Conservation (phyloP, 2,329 filamentous ascomycete genomes). For the Aspergillus sp. region DNA sequence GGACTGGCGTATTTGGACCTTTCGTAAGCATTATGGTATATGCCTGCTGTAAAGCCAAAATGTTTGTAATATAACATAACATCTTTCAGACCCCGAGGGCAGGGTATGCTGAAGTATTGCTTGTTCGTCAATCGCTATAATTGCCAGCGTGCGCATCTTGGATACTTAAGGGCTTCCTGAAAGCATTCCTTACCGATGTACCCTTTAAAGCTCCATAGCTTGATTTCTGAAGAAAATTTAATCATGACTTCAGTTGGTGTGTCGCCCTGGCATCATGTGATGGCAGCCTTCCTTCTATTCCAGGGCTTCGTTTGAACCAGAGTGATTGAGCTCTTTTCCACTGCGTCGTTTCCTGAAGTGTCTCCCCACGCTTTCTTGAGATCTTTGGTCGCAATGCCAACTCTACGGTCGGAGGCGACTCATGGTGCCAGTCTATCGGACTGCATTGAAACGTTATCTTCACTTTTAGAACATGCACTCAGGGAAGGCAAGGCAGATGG, state of each 20-base stretch:
- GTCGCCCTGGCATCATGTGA: conserved; percentile 6
- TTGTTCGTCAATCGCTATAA: neutral
- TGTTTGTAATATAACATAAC: no score
- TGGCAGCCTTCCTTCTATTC: neutral
- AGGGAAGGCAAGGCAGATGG: neutral
- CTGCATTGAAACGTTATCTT: conserved; percentile 8
- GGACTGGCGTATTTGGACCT: no score
- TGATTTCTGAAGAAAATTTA: neutral
- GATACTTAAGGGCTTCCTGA: neutral
- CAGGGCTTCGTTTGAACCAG: neutral
- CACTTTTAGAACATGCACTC: conserved; percentile 3
- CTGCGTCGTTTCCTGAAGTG: neutral
- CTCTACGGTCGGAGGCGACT: neutral
- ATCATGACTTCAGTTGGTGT: neutral
- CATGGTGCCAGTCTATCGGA: neutral
- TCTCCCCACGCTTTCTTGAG: neutral
- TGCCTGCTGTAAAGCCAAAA: no score
- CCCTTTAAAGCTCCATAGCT: neutral
- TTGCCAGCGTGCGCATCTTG: neutral
- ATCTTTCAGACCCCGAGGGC: no score
- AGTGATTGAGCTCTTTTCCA: neutral
- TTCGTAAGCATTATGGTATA: no score
- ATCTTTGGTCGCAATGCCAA: conserved; percentile 2
- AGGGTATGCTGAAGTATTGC: neutral
- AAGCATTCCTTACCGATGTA: neutral